These are phyloP conservation scores for Ganoderma resinaceum DNA, from an alignment of 1,284 basidiomycete species.

Conservation along the genomic window DNA sequence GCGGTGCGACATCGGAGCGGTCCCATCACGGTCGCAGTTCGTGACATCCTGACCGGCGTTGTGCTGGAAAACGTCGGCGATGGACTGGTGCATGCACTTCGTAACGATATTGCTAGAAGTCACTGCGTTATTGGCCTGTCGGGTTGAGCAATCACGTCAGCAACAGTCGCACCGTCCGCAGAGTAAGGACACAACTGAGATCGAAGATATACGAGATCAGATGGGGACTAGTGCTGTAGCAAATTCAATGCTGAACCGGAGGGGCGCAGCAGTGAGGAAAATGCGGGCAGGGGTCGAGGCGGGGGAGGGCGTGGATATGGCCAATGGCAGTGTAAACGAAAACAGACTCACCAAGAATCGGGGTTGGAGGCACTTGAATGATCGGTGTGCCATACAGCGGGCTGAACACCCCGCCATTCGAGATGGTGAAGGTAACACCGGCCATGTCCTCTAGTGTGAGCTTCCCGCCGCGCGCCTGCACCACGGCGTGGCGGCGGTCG, in stretches of 20 bases:
- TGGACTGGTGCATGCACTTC: conserved; percentile 81
- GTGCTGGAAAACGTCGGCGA: conserved; percentile 86
- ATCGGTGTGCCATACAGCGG: conserved; percentile 97
- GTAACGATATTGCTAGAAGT: conserved; percentile 62
- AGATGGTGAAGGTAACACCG: conserved; percentile 98
- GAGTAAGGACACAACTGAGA: conserved; percentile 45
- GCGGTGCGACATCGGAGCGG: too few species aligned
- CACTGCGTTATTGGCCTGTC: conserved; percentile 56
- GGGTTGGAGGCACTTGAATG: conserved; percentile 96
- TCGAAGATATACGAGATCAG: neutral
- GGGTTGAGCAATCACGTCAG: conserved; percentile 9
- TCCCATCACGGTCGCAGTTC: conserved; percentile 43
- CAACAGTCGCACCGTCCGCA: conserved; percentile 42
- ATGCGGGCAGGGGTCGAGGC: neutral
- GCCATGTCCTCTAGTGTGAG: conserved; percentile 97
- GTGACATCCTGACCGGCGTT: conserved; percentile 89
- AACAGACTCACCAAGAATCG: conserved; percentile 84
- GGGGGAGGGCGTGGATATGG: neutral
- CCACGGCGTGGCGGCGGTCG: neutral
- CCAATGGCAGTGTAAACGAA: neutral
- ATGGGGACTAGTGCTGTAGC: neutral
- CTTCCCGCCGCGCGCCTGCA: conserved; percentile 91
- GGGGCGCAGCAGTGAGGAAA: too few species aligned
- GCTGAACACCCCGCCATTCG: conserved; percentile 98
- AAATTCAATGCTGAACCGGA: conserved; percentile 19